Base-by-base conservation (phyloP, 2,329 filamentous ascomycete genomes). In the Penicillium sp. region DNA sequence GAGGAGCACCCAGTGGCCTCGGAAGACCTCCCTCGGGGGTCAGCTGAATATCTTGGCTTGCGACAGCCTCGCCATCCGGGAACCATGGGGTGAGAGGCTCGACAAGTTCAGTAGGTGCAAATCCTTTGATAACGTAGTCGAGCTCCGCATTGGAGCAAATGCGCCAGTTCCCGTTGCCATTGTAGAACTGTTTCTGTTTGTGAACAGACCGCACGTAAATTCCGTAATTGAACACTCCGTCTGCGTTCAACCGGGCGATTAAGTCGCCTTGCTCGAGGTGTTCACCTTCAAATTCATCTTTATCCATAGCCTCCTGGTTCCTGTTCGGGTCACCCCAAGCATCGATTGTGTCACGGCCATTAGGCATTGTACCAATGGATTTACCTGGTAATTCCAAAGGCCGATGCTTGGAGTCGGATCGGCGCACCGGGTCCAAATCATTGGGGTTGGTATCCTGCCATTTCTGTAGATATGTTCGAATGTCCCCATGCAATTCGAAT, bases 81-180 rank as follows among this genome's bases (percentile, higher is more conserved):
- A 87, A 72, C 65, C 81, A 80, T 4, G 80, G 77, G 10, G 81
- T 57, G 4, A 87, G 66, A 2, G 78, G 74, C 13, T 77, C 65
- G 4, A 86, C 60, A 27, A 79, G 60, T 29, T 77, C 69, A 2
- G 71, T 72, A 29, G 79, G 70, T 10, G 81, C 75, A 61, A 82
- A 83, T 25, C 72, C 71, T 47, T 80, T 78, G 11, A 84, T 72
- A 10, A 79, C 74, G 63, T 80, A 84, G 45, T 78, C 75, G 8
- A 84, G 68, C 33, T 71, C 66, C 21, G 63, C 68, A 5, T 75
- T 66, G 8, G 62, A 64, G 34, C 69, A 70, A 21, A 77, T 65
- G 5, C 76, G 70, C 77, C 77, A 79, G 62, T 78, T 76, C 8
- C 77, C 77, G 57, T 72, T 65, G 10, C 65, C 62, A 2, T 73